Evolutionary conservation across 495 filamentous ascomycete species (phyloP).

Genomic region (Xylaria intraflava): DNA sequence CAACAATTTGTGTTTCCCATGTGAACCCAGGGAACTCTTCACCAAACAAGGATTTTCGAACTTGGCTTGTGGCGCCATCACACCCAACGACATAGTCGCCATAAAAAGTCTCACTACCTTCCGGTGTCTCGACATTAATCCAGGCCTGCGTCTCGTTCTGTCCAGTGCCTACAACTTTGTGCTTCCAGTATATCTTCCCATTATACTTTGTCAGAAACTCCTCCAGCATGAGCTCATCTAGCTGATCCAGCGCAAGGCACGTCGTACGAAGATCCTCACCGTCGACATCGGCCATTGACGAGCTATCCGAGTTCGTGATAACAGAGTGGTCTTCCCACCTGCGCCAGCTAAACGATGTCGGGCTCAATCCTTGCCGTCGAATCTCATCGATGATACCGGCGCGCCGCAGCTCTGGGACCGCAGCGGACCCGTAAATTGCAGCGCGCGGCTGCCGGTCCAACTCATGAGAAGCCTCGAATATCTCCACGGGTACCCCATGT

Average conservation of each 20-base stretch:
- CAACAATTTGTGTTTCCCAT: constrained; percentile 52
- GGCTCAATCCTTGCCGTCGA: constrained; percentile 39
- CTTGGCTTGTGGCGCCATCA: constrained; percentile 52
- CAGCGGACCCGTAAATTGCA: constrained; percentile 47
- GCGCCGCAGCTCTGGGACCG: constrained; percentile 47
- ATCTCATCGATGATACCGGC: constrained; percentile 53
- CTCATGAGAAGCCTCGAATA: constrained; percentile 44
- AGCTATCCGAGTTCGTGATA: constrained; percentile 28
- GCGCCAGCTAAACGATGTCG: constrained; percentile 48
- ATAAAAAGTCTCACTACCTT: constrained; percentile 34
- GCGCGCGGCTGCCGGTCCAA: constrained; percentile 51
- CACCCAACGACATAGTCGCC: constrained; percentile 54
- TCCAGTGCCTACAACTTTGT: constrained; percentile 42
- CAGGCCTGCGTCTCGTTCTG: constrained; percentile 43
- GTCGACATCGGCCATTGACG: constrained; percentile 23
- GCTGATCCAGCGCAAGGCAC: constrained; percentile 30
- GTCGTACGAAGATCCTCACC: constrained; percentile 34
- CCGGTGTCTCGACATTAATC: constrained; percentile 43
- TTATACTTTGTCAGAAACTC: constrained; percentile 39
- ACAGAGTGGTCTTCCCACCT: constrained; percentile 29
- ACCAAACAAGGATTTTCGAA: constrained; percentile 51
- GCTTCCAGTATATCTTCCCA: constrained; percentile 41
- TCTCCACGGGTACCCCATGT: constrained; percentile 44
- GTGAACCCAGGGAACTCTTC: constrained; percentile 55
- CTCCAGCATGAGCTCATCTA: constrained; percentile 40